Conservation (phyloP, 495 filamentous ascomycete genomes). For the Lichenothelia convexa region DNA sequence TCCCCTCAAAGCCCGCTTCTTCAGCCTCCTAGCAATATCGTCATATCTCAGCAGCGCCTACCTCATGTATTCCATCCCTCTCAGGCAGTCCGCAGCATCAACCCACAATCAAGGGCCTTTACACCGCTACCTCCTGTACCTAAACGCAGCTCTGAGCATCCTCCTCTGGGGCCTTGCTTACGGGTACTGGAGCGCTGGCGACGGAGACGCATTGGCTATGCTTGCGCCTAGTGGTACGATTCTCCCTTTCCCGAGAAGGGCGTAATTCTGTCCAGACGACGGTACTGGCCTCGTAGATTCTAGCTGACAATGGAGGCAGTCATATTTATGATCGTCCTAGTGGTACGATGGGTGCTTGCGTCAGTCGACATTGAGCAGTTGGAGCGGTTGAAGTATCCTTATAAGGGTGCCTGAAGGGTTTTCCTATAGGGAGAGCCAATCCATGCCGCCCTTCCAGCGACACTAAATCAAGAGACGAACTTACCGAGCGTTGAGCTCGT, state of each 20-base stretch:
- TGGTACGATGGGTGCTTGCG: conserved; percentile 33
- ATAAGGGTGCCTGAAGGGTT: conserved; percentile 36
- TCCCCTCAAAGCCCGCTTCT: conserved; percentile 16
- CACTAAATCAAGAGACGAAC: neutral
- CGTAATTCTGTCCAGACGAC: neutral
- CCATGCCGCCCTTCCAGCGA: neutral
- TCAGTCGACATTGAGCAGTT: conserved; percentile 39
- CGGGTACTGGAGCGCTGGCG: neutral
- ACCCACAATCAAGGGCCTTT: neutral
- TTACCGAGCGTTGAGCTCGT: neutral
- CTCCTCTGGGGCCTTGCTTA: conserved; percentile 8
- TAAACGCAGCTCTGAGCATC: conserved; percentile 29
- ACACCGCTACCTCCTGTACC: conserved; percentile 19
- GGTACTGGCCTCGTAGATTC: conserved; percentile 7
- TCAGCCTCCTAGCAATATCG: conserved; percentile 36
- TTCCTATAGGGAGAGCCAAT: neutral
- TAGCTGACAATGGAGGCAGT: conserved; percentile 19
- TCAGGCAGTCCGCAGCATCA: conserved; percentile 16
- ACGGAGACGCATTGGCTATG: conserved; percentile 4
- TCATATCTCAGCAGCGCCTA: conserved; percentile 43
- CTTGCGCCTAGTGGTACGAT: conserved; percentile 14
- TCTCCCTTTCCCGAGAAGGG: neutral
- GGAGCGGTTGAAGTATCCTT: conserved; percentile 33
- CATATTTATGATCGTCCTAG: conserved; percentile 29
- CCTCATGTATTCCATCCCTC: conserved; percentile 24